Base-by-base conservation (phyloP, 2,329 filamentous ascomycete genomes). In the Helotiales sp. region DNA sequence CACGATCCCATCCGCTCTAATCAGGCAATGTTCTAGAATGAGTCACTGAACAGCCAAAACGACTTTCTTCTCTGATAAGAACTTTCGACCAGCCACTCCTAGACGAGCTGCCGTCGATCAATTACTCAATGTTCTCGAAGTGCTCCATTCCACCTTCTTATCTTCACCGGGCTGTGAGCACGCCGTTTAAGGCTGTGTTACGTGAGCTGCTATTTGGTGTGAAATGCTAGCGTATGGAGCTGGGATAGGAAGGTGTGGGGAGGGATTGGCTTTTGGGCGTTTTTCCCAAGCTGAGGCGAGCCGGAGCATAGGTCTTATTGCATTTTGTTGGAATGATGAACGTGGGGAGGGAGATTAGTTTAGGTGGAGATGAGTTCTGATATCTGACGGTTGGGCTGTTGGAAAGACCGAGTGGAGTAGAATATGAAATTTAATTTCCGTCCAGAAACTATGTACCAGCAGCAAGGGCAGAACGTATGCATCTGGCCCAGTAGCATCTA, bases 21-120 rank as follows among this genome's bases (percentile, higher is more conserved):
- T 43, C 8, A 50, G 45, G 61, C n/a, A 61, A 32, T 49, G 20
- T 61, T 67, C 54, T 24, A 61, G 61, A 67, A 61, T 43, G 32
- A 61, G 22, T 52, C 55, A 61, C 22, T 37, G 57, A 61, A 64
- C 10, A 47, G 7, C 32, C 32, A 15, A n/a, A 13, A 8, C 6
- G 15, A 22, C n/a, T 20, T n/a, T 34, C 34, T 10, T 2, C 10
- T 1, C 1, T 7, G 52, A 34, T n/a, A 30, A n/a, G 24, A 13
- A 17, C 26, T 30, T 30, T 6, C n/a, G n/a, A 30, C 6, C 15
- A 30, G 22, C 24, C 49, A 30, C 8, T 52, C 49, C 24, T 17
- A 8, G 40, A 8, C 15, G 3, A n/a, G 1, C 13, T n/a, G n/a
- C 26, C 6, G 3, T 17, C 6, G 1, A 15, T 6, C 6, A 52